Percentiles rank a stretch among this genome's conserved stretches.
Evolutionary conservation across 1,284 basidiomycete species (phyloP).

Genomic region (Inonotus obliquus): DNA sequence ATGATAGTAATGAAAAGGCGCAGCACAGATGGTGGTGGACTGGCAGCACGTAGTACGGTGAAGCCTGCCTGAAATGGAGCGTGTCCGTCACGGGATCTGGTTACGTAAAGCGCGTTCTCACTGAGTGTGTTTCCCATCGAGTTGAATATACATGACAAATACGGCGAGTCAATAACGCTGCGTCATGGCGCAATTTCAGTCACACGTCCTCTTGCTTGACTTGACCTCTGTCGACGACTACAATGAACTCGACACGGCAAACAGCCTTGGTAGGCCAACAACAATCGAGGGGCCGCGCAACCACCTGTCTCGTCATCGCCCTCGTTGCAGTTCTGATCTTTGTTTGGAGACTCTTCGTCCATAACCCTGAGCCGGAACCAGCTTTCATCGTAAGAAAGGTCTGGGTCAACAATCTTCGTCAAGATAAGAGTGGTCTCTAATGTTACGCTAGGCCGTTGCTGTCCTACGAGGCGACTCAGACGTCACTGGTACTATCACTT

Average conservation of each 20-base stretch:
- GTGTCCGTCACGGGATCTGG: conserved; percentile 3
- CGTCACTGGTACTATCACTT: conserved; percentile 61
- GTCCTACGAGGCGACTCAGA: conserved; percentile 58
- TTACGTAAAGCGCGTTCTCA: conserved; percentile 2
- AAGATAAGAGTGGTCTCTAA: background rate
- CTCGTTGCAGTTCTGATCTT: conserved; percentile 1
- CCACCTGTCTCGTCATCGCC: conserved; percentile 3
- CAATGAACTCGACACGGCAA: background rate
- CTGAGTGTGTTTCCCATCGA: too few relatives aligned
- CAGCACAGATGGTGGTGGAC: background rate
- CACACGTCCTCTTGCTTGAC: background rate
- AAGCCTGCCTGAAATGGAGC: background rate
- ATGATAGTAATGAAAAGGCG: background rate
- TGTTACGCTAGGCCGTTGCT: conserved; percentile 50
- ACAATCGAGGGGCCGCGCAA: conserved; percentile 8
- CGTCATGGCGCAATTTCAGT: background rate
- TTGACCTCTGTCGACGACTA: background rate
- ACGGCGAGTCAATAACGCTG: background rate
- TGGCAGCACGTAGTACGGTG: background rate
- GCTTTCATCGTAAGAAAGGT: conserved; percentile 8
- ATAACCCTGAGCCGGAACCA: background rate
- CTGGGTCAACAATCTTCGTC: background rate
- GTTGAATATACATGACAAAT: background rate
- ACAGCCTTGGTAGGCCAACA: background rate
- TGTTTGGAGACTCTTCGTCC: conserved; percentile 8